These are phyloP conservation scores for Paraleonurus japonicus DNA, from an alignment of 257 asterid species.

Conservation along the genomic window DNA sequence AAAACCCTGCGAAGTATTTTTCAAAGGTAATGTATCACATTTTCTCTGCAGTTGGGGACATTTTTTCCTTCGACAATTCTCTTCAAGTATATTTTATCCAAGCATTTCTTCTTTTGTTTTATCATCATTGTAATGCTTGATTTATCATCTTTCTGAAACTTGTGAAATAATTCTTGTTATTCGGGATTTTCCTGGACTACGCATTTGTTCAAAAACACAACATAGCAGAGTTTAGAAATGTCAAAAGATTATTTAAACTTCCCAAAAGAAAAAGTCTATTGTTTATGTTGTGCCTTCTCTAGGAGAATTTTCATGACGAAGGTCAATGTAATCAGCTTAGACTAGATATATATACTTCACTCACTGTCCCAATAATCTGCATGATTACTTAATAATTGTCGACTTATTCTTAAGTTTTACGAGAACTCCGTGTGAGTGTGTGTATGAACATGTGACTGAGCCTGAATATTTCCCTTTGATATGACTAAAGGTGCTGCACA, in stretches of 20 bases:
- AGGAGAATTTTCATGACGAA: no score
- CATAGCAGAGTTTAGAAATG: not conserved
- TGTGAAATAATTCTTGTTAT: not conserved
- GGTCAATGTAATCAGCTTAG: no score
- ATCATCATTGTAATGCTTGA: not conserved
- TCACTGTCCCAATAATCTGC: no score
- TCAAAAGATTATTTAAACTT: not conserved
- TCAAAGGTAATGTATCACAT: constrained; percentile 62
- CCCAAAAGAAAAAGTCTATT: not conserved
- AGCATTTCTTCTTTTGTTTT: not conserved
- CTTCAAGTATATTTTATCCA: not conserved
- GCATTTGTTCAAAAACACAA: not conserved
- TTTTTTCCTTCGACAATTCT: not conserved
- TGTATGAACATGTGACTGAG: no score
- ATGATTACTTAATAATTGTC: no score
- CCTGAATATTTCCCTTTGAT: not conserved
- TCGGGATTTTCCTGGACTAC: not conserved
- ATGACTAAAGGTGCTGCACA: constrained; percentile 48
- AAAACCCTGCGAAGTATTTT: constrained; percentile 72
- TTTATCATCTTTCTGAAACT: not conserved
- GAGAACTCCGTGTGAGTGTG: no score
- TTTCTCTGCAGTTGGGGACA: not conserved
- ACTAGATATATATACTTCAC: no score
- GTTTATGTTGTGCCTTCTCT: not conserved
- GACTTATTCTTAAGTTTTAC: no score